Base-by-base conservation (phyloP, 495 filamentous ascomycete genomes). In the Aspergillus nanangensis region DNA sequence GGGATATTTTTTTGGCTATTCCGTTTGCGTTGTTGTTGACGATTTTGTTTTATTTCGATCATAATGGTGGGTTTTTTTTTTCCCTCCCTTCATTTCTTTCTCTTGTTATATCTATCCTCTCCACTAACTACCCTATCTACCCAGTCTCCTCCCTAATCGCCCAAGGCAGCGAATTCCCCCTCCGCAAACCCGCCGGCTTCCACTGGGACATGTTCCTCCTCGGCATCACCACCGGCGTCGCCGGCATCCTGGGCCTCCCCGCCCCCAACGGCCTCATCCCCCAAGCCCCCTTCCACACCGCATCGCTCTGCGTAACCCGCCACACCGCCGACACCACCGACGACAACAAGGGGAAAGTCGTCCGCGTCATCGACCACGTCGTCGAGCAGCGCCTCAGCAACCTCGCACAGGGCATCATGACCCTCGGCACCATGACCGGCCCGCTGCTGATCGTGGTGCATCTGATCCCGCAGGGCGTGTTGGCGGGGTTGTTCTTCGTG, bases 141-240 rank as follows among this genome's bases (percentile, higher is more conserved):
- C 18, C 31, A 84, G 86, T 93, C 3, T 90, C 87, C 8, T 84
- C 86, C 19, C 80, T 97, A 42, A 95, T 92, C 37, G 90, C 90
- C 7, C 92, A 96, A 65, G 92, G 87, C 35, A 94, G 83, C 33
- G 86, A 96, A 55, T 97, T 95, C 57, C 92, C 92, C 1, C 78
- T 96, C 17, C 77, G 77, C 10, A 97, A 97, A 54, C 92, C 92
- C 5, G 89, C 90, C 24, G 91, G 91, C 8, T 96, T 96, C 62
- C 91, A 96, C 71, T 96, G 90, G 90, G 91, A 96, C 55, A 60
- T 96, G 39, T 96, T 93, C 75, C 81, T 96, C 21, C 81, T 96
- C 1, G 92, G 92, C 11, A 69, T 90, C 10, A 96, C 92, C 3
- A 95, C 91, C 0, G 86, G 85, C 43, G 65, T 96, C 14, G 84